Percentiles rank a stretch among this genome's conserved stretches.
These are phyloP conservation scores for Pisolithus thermaeus DNA, from an alignment of 1,284 basidiomycete species.

Conservation along the genomic window DNA sequence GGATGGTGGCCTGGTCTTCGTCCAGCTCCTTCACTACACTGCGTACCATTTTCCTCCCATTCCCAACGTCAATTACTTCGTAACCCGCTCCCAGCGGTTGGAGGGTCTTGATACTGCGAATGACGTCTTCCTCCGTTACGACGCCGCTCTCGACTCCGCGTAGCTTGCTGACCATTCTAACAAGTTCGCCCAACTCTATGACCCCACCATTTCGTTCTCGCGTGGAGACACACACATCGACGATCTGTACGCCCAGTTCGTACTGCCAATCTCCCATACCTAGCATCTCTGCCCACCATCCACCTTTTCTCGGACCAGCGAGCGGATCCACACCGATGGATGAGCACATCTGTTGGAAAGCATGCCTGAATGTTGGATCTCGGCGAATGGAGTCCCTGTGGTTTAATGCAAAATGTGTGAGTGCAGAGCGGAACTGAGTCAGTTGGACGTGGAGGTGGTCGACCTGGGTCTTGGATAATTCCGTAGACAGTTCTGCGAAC, in stretches of 20 bases:
- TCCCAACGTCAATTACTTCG: conserved; percentile 68
- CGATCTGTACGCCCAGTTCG: conserved; percentile 94
- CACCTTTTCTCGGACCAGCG: conserved; percentile 76
- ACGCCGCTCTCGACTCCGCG: conserved; percentile 60
- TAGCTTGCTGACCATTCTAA: conserved; percentile 72
- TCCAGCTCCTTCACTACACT: conserved; percentile 77
- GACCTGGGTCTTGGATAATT: conserved; percentile 75
- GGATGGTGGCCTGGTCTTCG: conserved; percentile 72
- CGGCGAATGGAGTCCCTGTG: conserved; percentile 83
- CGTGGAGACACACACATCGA: conserved; percentile 92
- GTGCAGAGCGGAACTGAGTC: conserved; percentile 75
- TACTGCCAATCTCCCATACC: conserved; percentile 93
- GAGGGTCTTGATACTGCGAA: conserved; percentile 82
- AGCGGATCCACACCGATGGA: conserved; percentile 95
- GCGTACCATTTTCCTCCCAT: conserved; percentile 61
- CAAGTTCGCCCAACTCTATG: conserved; percentile 83
- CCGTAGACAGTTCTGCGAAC: conserved; percentile 76
- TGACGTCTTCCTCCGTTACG: conserved; percentile 81
- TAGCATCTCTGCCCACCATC: conserved; percentile 87
- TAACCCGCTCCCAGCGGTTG: conserved; percentile 88
- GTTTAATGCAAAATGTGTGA: conserved; percentile 75
- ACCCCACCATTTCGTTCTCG: conserved; percentile 87
- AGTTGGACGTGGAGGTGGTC: conserved; percentile 79
- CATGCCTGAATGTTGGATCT: conserved; percentile 86
- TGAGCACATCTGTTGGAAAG: conserved; percentile 95